Evolutionary conservation across 2,329 filamentous ascomycete species (phyloP).

Genomic region (Fusarium albosuccineum): DNA sequence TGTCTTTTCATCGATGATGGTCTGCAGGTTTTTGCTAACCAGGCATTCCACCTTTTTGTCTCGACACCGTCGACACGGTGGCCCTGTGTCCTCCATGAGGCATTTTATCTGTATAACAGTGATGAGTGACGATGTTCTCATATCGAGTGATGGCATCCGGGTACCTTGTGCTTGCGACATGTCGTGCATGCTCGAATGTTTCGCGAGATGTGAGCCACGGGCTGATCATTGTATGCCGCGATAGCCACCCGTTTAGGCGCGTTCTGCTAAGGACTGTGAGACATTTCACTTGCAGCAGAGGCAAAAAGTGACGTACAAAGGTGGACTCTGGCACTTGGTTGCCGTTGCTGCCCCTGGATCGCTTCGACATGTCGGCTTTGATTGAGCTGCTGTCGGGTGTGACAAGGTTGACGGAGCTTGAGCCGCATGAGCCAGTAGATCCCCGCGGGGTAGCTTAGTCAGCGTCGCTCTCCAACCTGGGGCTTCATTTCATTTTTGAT

Average conservation of each 20-base stretch:
- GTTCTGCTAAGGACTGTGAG: background rate
- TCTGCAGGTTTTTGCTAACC: slow-evolving; percentile 56
- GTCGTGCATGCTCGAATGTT: slow-evolving; percentile 53
- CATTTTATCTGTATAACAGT: slow-evolving; percentile 51
- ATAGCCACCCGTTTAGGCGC: slow-evolving; percentile 7
- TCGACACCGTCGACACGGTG: slow-evolving; percentile 53
- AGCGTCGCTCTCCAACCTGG: too few relatives aligned
- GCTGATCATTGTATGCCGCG: slow-evolving; percentile 6
- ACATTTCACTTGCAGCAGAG: background rate
- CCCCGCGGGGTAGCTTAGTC: slow-evolving; percentile 6
- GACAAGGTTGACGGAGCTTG: slow-evolving; percentile 1
- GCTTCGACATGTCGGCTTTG: slow-evolving; percentile 2
- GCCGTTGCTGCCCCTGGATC: background rate
- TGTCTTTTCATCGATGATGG: slow-evolving; percentile 53
- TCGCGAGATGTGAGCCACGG: slow-evolving; percentile 47
- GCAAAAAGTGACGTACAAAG: background rate
- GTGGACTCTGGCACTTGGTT: background rate
- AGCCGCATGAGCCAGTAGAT: slow-evolving; percentile 6
- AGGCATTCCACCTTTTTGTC: slow-evolving; percentile 52
- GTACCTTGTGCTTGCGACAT: slow-evolving; percentile 53
- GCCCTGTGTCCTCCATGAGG: slow-evolving; percentile 53
- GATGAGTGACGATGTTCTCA: background rate
- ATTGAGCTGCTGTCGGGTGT: background rate
- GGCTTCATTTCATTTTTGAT: too few relatives aligned
- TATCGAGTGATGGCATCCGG: background rate